Evolutionary conservation across 2,329 filamentous ascomycete species (phyloP).

Genomic region (Cladophialophora immunda): DNA sequence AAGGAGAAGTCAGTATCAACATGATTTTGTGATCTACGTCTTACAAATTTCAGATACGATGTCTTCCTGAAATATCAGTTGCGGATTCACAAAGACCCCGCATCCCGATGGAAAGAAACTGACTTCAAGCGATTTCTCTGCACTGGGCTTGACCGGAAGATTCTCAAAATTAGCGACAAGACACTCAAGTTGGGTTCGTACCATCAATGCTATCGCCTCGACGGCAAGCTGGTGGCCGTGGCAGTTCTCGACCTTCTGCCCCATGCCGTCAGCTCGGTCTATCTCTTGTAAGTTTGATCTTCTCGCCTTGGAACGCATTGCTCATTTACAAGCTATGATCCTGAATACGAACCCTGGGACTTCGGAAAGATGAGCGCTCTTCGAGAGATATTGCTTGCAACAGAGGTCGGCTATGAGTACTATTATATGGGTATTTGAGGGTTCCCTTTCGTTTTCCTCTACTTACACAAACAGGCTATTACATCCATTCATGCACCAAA

Average conservation of each 20-base stretch:
- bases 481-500: conserved; percentile 66
- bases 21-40: background rate
- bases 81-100: conserved; percentile 55
- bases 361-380: conserved; percentile 71
- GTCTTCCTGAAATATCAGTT: conserved; percentile 59
- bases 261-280: conserved; percentile 59
- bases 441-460: background rate
- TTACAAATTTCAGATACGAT: conserved; percentile 47
- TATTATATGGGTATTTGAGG: conserved; percentile 68
- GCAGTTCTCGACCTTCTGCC: conserved; percentile 59
- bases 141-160: conserved; percentile 53
- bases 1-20: conserved; percentile 52
- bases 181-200: conserved; percentile 58
- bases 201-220: conserved; percentile 60
- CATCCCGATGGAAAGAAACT: conserved; percentile 52
- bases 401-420: conserved; percentile 64
- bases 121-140: conserved; percentile 60
- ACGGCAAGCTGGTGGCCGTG: conserved; percentile 59
- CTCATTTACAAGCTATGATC: conserved; percentile 60
- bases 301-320: background rate
- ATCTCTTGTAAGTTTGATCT: conserved; percentile 53
- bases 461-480: conserved; percentile 57
- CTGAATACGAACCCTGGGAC: conserved; percentile 67
- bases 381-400: conserved; percentile 65
- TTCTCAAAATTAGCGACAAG: conserved; percentile 47